These are phyloP conservation scores for Cyclostephanos tholiformis DNA, from an alignment of 108 stramenopile genomes.

Conservation along the genomic window DNA sequence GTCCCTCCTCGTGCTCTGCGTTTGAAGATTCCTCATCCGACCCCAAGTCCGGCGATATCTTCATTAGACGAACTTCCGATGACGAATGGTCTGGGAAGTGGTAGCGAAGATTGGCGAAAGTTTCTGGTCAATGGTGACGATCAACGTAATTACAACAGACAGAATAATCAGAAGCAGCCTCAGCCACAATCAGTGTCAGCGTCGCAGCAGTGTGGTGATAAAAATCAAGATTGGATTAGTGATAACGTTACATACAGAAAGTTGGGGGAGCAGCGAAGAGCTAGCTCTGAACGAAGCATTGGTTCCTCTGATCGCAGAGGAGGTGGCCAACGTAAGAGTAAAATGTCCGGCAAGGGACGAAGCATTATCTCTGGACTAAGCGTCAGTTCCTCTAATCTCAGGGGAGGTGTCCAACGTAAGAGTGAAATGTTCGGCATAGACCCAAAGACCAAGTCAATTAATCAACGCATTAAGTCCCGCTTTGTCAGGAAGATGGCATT, in stretches of 20 bases:
- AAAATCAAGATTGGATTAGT: background rate
- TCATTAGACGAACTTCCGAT: background rate
- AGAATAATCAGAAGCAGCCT: background rate
- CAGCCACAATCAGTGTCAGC: background rate
- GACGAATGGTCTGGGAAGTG: background rate
- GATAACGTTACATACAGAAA: background rate
- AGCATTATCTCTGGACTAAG: no score
- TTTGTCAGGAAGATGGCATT: constrained; percentile 34
- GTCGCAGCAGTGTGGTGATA: background rate
- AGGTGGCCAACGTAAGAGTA: background rate
- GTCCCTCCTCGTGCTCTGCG: background rate
- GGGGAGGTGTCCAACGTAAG: no score
- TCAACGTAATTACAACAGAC: background rate
- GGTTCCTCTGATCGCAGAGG: background rate
- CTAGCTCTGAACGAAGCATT: background rate
- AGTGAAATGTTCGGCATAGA: no score
- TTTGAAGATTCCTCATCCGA: background rate
- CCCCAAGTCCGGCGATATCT: background rate
- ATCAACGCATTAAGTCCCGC: constrained; percentile 15
- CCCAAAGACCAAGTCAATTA: no score
- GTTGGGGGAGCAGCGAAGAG: background rate
- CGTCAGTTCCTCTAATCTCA: no score
- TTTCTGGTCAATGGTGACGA: background rate
- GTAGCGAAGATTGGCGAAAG: constrained; percentile 4
- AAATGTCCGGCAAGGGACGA: background rate